Conservation (phyloP, 768 basidiomycete genomes). For the Mycena alexandri region DNA sequence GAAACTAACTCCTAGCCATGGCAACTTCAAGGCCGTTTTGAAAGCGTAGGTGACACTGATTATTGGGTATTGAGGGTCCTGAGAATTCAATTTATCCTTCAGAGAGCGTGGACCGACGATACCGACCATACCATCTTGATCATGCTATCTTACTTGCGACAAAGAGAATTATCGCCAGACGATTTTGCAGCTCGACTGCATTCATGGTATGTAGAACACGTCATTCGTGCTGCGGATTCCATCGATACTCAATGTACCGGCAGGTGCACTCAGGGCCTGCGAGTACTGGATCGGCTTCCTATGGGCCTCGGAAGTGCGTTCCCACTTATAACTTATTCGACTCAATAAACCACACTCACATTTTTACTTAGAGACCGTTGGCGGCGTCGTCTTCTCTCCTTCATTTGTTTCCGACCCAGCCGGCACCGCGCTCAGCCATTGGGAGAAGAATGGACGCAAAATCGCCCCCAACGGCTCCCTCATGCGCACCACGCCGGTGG, state of each 20-base stretch:
- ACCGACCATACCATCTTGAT: conserved; percentile 40
- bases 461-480: conserved; percentile 41
- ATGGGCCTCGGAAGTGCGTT: conserved; percentile 41
- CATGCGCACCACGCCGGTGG: conserved; percentile 41
- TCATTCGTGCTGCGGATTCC: background rate
- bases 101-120: conserved; percentile 43
- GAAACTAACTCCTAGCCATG: background rate
- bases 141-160: conserved; percentile 38
- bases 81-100: background rate
- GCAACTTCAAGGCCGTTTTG: conserved; percentile 29
- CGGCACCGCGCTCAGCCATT: conserved; percentile 33
- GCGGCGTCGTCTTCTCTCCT: conserved; percentile 37
- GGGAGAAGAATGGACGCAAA: conserved; percentile 34
- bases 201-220: conserved; percentile 24
- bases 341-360: background rate
- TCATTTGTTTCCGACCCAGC: conserved; percentile 28
- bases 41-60: conserved; percentile 24
- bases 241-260: background rate
- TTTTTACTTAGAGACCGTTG: conserved; percentile 33
- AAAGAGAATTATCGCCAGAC: conserved; percentile 29
- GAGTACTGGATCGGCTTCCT: conserved; percentile 39
- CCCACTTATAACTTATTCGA: background rate
- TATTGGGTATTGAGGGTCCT: background rate
- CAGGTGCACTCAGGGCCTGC: conserved; percentile 39
- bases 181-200: conserved; percentile 39